A percentile compares a stretch with the other conserved stretches of the same genome.
Evolutionary conservation across 2,329 filamentous ascomycete genomes (phyloP).

Genomic region (Phialemoniopsis sp.): DNA sequence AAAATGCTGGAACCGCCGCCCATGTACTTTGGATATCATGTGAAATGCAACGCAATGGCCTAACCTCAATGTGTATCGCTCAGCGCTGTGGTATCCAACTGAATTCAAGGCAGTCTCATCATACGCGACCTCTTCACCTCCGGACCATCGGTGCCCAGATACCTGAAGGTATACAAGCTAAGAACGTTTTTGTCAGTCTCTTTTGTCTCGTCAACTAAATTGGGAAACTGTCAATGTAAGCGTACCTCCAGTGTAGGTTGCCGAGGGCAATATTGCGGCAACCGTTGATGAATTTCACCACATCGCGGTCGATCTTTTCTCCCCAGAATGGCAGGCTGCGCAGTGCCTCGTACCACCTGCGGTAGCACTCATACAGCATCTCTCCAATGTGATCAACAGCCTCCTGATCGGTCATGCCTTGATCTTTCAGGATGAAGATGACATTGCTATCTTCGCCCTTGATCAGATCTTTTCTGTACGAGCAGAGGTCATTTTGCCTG

Average conservation of each 20-base stretch:
- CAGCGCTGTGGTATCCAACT: no score
- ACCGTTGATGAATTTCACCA: slow-evolving; percentile 13
- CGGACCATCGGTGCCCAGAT: no score
- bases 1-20: no score
- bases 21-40: no score
- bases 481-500: not conserved
- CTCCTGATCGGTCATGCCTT: slow-evolving; percentile 13
- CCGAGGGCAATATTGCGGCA: slow-evolving; percentile 15
- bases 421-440: slow-evolving; percentile 14
- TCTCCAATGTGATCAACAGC: slow-evolving; percentile 13
- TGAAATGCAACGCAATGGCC: no score
- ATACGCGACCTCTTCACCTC: no score
- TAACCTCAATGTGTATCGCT: no score
- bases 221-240: not conserved
- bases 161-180: no score
- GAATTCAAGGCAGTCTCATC: no score
- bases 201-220: no score
- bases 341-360: slow-evolving; percentile 15
- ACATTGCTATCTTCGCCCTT: slow-evolving; percentile 2
- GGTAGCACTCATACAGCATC: slow-evolving; percentile 16
- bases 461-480: not conserved
- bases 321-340: slow-evolving; percentile 16
- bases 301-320: slow-evolving; percentile 13
- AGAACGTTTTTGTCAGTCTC: no score
- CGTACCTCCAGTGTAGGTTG: slow-evolving; percentile 18